phyloP scores from a whole-genome alignment of 2,329 filamentous ascomycete genomes.

The Aspergillus sp. region DNA sequence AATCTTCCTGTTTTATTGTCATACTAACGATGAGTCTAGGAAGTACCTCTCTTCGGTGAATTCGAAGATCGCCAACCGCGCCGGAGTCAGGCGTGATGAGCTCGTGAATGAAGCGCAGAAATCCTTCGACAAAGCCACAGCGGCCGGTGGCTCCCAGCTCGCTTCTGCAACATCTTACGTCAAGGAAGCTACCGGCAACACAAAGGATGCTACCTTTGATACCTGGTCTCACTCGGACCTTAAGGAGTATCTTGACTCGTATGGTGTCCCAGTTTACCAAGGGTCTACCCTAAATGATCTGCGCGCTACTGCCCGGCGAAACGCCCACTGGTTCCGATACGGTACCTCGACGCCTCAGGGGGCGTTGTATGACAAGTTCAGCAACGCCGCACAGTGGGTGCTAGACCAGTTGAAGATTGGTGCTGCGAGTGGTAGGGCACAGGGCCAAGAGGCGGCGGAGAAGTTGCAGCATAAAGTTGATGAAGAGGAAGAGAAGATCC shows the following conservation, averaged over 20 bases:
- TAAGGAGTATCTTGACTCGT: constrained; percentile 77
- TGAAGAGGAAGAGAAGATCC: constrained; percentile 49
- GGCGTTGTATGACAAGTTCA: constrained; percentile 66
- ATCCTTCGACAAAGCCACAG: constrained; percentile 48
- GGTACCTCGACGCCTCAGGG: constrained; percentile 66
- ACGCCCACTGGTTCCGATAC: constrained; percentile 74
- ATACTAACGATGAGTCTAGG: constrained; percentile 27
- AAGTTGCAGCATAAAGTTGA: constrained; percentile 45
- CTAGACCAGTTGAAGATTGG: constrained; percentile 51
- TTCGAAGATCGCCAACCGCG: constrained; percentile 59
- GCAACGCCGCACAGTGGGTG: constrained; percentile 48
- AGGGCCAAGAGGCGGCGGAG: constrained; percentile 51
- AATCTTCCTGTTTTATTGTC: background rate
- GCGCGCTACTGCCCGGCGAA: constrained; percentile 68
- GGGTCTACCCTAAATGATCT: constrained; percentile 69
- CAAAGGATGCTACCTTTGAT: constrained; percentile 67
- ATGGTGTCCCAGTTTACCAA: constrained; percentile 69
- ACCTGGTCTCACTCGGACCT: constrained; percentile 71
- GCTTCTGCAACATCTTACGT: constrained; percentile 73
- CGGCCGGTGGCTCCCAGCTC: constrained; percentile 45
- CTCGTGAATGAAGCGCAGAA: constrained; percentile 60
- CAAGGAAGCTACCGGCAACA: constrained; percentile 62
- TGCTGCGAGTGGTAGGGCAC: constrained; percentile 46
- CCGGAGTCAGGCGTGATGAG: constrained; percentile 69
- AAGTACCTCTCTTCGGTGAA: constrained; percentile 52